Evolutionary conservation across 805 yeast species (phyloP).

Genomic region (Sugiyamaella floridensis): DNA sequence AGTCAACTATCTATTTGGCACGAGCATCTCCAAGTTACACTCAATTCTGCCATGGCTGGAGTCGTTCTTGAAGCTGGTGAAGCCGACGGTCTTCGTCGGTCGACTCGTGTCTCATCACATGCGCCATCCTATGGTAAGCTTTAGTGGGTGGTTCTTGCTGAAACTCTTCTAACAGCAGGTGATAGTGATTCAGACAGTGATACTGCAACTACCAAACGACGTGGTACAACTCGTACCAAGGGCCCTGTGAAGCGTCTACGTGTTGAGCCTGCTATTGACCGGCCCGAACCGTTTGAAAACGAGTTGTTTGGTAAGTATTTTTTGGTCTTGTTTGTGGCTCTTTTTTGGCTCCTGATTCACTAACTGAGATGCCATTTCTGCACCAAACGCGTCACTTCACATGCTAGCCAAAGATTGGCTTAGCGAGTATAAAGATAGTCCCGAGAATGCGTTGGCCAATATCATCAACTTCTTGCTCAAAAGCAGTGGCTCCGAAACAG

Average conservation of each 20-base stretch:
- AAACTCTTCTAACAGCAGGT: not conserved
- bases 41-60: too few species aligned
- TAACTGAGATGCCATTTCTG: constrained; percentile 41
- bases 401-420: constrained; percentile 55
- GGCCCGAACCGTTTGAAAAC: constrained; percentile 9
- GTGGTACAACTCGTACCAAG: not conserved
- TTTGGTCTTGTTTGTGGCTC: too few species aligned
- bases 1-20: too few species aligned
- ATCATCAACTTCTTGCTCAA: constrained; percentile 64
- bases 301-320: constrained; percentile 8
- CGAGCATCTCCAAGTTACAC: too few species aligned
- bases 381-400: constrained; percentile 41
- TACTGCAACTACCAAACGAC: not conserved
- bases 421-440: constrained; percentile 41
- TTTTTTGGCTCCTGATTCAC: not conserved
- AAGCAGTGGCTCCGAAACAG: constrained; percentile 62
- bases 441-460: constrained; percentile 47
- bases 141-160: not conserved
- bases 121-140: not conserved
- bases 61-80: too few species aligned
- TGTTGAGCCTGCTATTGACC: not conserved
- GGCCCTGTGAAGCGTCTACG: not conserved
- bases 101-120: not conserved
- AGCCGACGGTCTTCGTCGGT: not conserved
- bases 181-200: not conserved